Evolutionary conservation across 371 early-diverging fungal species (phyloP).

Genomic region (Syncephalis plumigaleata): DNA sequence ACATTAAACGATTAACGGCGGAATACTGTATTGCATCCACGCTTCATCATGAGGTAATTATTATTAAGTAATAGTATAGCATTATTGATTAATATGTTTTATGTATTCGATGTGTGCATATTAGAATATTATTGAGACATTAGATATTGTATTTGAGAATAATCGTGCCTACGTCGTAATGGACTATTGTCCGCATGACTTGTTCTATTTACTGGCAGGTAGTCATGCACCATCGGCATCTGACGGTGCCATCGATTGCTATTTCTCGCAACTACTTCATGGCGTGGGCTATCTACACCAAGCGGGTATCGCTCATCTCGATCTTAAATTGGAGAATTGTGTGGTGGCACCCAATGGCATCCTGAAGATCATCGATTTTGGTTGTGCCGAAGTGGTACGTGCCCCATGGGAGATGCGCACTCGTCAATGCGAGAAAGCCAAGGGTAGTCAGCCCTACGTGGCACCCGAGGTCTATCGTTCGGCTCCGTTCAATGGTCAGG

Average conservation of each 20-base stretch:
- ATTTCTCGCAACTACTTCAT: conserved; percentile 41
- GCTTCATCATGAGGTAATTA: conserved; percentile 44
- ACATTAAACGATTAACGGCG: conserved; percentile 70
- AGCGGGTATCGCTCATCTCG: conserved; percentile 58
- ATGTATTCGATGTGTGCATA: conserved; percentile 12
- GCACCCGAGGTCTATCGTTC: conserved; percentile 32
- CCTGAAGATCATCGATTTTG: conserved; percentile 88
- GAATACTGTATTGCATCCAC: conserved; percentile 87
- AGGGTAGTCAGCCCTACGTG: conserved; percentile 37
- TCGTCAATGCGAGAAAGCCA: conserved; percentile 35
- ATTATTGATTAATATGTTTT: conserved; percentile 58
- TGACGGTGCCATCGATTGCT: conserved; percentile 39
- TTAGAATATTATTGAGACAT: conserved; percentile 61
- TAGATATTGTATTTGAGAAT: conserved; percentile 58
- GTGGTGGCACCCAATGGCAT: conserved; percentile 43
- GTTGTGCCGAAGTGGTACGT: conserved; percentile 65
- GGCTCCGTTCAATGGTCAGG: conserved; percentile 30
- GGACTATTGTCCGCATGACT: conserved; percentile 63
- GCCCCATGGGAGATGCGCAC: conserved; percentile 30
- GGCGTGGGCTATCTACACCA: conserved; percentile 42
- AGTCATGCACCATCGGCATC: conserved; percentile 16
- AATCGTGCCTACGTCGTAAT: conserved; percentile 46
- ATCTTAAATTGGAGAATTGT: conserved; percentile 76
- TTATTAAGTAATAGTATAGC: conserved; percentile 63
- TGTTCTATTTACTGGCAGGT: conserved; percentile 52